A percentile compares a stretch with the other conserved stretches of the same genome.
Evolutionary conservation across 805 yeast species (phyloP).

Genomic region (Sungouiozyma ichnusensis): DNA sequence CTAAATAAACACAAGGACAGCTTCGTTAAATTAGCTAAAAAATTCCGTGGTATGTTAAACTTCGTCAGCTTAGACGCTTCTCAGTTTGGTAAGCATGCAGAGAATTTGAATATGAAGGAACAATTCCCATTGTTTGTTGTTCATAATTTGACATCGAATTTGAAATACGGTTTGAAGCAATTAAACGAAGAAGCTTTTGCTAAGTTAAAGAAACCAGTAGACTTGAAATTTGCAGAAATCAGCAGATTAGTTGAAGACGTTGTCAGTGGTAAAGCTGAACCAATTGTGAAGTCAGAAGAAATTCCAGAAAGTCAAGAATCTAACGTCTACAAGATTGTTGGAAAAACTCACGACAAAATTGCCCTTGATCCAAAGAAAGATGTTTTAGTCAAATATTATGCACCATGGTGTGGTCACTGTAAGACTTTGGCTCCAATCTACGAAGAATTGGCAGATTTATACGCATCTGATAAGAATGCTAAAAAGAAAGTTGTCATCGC

Average conservation of each 20-base stretch:
- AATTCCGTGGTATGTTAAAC: conserved; percentile 69
- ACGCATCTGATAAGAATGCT: conserved; percentile 39
- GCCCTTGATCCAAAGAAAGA: conserved; percentile 50
- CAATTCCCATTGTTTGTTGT: conserved; percentile 85
- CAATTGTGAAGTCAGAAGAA: conserved; percentile 75
- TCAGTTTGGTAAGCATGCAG: conserved; percentile 81
- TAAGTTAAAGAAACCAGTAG: conserved; percentile 17
- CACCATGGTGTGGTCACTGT: conserved; percentile 98
- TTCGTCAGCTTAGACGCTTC: conserved; percentile 82
- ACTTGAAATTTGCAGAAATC: conserved; percentile 44
- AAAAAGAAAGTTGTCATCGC: conserved; percentile 59
- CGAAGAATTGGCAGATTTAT: conserved; percentile 75
- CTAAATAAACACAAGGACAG: conserved; percentile 43
- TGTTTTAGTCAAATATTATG: conserved; percentile 82
- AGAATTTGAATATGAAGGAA: conserved; percentile 73
- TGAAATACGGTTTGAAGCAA: conserved; percentile 73
- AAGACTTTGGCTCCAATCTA: conserved; percentile 81
- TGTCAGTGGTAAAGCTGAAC: conserved; percentile 50
- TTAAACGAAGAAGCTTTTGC: conserved; percentile 22
- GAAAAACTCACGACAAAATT: conserved; percentile 66
- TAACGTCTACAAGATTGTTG: conserved; percentile 69
- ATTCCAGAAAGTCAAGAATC: conserved; percentile 76
- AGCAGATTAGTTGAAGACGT: conserved; percentile 52
- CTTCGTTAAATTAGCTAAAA: conserved; percentile 56
- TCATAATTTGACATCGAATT: conserved; percentile 58